Conservation (phyloP, 2,329 filamentous ascomycete species). For the Exophiala viscosa region DNA sequence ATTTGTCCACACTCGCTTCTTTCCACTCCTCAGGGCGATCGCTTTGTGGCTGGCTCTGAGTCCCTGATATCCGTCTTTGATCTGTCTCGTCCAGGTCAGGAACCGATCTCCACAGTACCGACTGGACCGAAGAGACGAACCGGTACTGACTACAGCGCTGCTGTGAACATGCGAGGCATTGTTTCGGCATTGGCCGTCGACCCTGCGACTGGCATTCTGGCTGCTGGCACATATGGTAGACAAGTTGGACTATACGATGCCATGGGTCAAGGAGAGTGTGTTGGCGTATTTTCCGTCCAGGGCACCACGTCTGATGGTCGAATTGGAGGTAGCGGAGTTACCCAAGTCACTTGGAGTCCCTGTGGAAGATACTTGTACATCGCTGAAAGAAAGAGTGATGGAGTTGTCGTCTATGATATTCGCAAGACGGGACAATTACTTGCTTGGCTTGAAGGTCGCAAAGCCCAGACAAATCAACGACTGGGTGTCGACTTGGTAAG, state of each 20-base stretch:
- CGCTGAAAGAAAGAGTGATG: conserved; percentile 55
- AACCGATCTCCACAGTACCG: conserved; percentile 43
- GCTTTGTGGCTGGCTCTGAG: conserved; percentile 57
- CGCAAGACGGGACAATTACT: conserved; percentile 52
- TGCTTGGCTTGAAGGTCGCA: conserved; percentile 47
- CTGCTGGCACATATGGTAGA: conserved; percentile 57
- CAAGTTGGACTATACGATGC: conserved; percentile 54
- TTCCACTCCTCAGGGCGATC: conserved; percentile 48
- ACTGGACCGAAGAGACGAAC: conserved; percentile 42
- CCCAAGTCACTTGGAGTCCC: conserved; percentile 55
- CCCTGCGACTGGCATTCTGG: conserved; percentile 45
- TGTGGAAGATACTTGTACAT: conserved; percentile 58
- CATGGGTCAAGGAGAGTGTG: conserved; percentile 46
- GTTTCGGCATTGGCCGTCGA: conserved; percentile 52
- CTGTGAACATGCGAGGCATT: conserved; percentile 51
- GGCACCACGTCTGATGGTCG: conserved; percentile 37
- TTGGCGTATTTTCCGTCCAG: conserved; percentile 50
- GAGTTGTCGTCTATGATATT: conserved; percentile 57
- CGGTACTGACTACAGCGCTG: conserved; percentile 13
- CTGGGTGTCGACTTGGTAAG: conserved; percentile 53
- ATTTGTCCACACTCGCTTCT: conserved; percentile 53
- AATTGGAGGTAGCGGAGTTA: conserved; percentile 52
- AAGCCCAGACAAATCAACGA: conserved; percentile 52
- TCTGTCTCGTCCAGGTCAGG: conserved; percentile 45
- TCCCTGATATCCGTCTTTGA: conserved; percentile 57